Percentiles rank a stretch among this genome's conserved stretches.
phyloP scores from a whole-genome alignment of 2,329 filamentous ascomycete genomes.

The Aspergillus hiratsukae region DNA sequence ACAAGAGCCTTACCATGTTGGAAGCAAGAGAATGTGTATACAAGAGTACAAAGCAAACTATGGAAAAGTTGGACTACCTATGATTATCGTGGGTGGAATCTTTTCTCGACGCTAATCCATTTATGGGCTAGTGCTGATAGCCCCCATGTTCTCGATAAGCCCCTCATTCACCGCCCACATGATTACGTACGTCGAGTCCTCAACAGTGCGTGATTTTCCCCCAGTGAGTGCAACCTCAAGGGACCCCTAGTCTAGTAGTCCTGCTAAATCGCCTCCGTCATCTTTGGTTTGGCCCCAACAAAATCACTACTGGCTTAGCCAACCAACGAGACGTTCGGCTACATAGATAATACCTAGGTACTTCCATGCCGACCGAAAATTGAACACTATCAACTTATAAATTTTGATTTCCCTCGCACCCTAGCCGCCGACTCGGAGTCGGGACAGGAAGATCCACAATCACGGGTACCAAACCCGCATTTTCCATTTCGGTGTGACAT shows the following conservation, averaged over 20 bases:
- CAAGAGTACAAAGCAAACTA: background rate
- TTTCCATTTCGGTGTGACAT: constrained; percentile 12
- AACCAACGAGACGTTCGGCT: background rate
- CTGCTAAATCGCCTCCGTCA: background rate
- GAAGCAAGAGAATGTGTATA: background rate
- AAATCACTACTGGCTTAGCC: background rate
- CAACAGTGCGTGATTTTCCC: constrained; percentile 1
- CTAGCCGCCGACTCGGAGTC: constrained; percentile 1
- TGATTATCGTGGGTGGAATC: background rate
- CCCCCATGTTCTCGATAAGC: constrained; percentile 1
- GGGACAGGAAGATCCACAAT: constrained; percentile 16
- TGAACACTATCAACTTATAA: constrained; percentile 3
- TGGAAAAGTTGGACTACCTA: background rate
- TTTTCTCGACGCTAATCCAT: background rate
- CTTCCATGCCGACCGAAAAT: background rate
- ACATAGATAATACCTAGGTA: background rate
- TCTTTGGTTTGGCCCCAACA: background rate
- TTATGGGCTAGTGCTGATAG: background rate
- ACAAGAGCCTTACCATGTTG: background rate
- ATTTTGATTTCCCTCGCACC: background rate
- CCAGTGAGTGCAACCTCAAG: background rate
- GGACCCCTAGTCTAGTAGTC: background rate
- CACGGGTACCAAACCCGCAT: constrained; percentile 16
- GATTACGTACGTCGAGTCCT: background rate
- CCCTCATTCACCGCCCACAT: constrained; percentile 17